A percentile compares a stretch with the other conserved stretches of the same genome.
Evolutionary conservation across 148 eudicot species (phyloP).

Genomic region (Persicaria maculosa): DNA sequence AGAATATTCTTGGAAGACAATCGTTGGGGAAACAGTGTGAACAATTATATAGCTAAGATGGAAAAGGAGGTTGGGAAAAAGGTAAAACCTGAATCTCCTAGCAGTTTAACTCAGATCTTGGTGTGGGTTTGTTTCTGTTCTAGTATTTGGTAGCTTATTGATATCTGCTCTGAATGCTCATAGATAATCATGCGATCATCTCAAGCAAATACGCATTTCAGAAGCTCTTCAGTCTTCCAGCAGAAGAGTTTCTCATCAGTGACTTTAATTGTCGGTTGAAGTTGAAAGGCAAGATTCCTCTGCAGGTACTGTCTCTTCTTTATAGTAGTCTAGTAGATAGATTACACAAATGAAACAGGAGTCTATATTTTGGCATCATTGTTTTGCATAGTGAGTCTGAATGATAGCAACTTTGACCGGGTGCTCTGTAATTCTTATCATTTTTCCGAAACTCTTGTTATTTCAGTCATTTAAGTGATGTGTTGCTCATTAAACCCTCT

Average conservation of each 20-base stretch:
- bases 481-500: not conserved
- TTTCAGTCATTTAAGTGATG: not conserved
- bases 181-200: slow-evolving; percentile 87
- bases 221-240: slow-evolving; percentile 86
- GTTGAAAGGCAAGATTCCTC: slow-evolving; percentile 76
- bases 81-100: slow-evolving; percentile 34
- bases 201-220: slow-evolving; percentile 92
- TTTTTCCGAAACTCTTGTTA: not conserved
- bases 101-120: not conserved
- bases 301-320: slow-evolving; percentile 49
- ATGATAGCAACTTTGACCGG: no score
- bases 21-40: slow-evolving; percentile 55
- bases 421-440: no score
- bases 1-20: slow-evolving; percentile 84
- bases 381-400: no score
- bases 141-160: not conserved
- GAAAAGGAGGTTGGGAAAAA: slow-evolving; percentile 98
- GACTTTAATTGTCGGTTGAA: slow-evolving; percentile 78
- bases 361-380: slow-evolving; percentile 5
- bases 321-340: not conserved
- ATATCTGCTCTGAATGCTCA: slow-evolving; percentile 10
- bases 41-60: slow-evolving; percentile 77
- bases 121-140: not conserved
- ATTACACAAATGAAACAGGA: not conserved
- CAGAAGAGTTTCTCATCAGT: slow-evolving; percentile 95